Evolutionary conservation across 345 rosid species (phyloP), one percentile per base, ranked within the genome.

Genomic region (Boechera stricta): DNA sequence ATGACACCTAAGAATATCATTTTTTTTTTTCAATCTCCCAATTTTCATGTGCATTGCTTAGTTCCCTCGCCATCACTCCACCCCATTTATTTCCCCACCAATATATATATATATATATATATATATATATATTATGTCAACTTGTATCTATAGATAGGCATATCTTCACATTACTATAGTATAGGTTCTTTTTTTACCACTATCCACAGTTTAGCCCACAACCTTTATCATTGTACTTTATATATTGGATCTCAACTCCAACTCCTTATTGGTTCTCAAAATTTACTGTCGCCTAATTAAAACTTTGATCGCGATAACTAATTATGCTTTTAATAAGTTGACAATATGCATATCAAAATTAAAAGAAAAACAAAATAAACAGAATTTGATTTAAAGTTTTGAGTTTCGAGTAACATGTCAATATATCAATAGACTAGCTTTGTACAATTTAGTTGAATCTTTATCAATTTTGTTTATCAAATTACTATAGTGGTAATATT

Each of bases 21-120:
- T 35, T 26, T 28, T 18, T 11, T 72, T 45, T 72, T 65, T 31
- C 42, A 39, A 39, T 59, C 47, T 65, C 65, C 64, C 69, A 66
- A 72, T n/a, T 36, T 67, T 78, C 82, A 73, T 60, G 82, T 78
- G 82, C 82, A 73, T 67, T 73, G 41, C 74, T 72, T 42, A 33
- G 82, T 78, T 73, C 82, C 64, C 78, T 78, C 77, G 29, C 73
- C 65, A 78, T 78, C 82, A 78, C 82, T 52, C 82, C 74, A 78
- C 55, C 70, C 73, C 35, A 78, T 72, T 72, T 41, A 72, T 52
- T 73, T 73, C 69, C 64, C 82, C 74, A 78, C 77, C 69, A 42
- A 67, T 42, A 41, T 32, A 64, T 45, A 13, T 52, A 45, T 10
- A 21, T 61, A 64, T 45, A 13, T 52, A 45, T 10, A 21, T 61